These are phyloP conservation scores for Schizopora paradoxa DNA, from an alignment of 1,284 basidiomycete genomes.

Conservation along the genomic window DNA sequence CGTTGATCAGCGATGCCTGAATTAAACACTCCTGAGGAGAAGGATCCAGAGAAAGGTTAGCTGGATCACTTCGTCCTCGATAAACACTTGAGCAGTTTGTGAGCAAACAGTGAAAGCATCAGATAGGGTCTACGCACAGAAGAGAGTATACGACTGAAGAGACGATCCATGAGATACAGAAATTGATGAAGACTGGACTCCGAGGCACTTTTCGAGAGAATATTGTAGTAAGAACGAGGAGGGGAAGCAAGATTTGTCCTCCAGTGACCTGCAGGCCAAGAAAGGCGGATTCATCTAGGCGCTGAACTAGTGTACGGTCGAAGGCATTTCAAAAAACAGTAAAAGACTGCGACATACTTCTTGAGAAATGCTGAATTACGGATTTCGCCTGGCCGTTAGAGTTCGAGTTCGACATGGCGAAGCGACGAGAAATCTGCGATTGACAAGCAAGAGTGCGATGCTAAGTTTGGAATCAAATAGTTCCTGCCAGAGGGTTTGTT, in stretches of 20 bases:
- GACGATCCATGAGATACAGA: slow-evolving; percentile 17
- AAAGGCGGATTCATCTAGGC: slow-evolving; percentile 12
- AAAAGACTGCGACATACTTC: too few species aligned
- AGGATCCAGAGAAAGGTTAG: slow-evolving; percentile 13
- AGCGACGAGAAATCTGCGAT: too few species aligned
- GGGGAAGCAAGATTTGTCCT: slow-evolving; percentile 16
- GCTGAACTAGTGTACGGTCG: too few species aligned
- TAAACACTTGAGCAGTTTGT: slow-evolving; percentile 13
- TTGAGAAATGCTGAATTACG: too few species aligned
- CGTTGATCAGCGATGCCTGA: slow-evolving; percentile 16
- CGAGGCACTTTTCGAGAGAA: slow-evolving; percentile 14
- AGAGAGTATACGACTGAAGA: slow-evolving; percentile 17
- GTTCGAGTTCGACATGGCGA: too few species aligned
- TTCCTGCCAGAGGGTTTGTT: too few species aligned
- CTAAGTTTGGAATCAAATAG: too few species aligned
- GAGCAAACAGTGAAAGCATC: background rate
- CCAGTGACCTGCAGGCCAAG: slow-evolving; percentile 18
- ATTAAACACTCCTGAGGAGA: slow-evolving; percentile 10
- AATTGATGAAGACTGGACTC: slow-evolving; percentile 18
- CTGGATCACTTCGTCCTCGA: slow-evolving; percentile 10
- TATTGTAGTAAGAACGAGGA: slow-evolving; percentile 17
- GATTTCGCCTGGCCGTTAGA: too few species aligned
- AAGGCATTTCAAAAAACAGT: too few species aligned
- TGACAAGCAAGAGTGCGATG: too few species aligned
- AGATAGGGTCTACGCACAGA: slow-evolving; percentile 8